phyloP scores from a whole-genome alignment of 192 early-diverging fungal genomes.

The Backusella westeae region DNA sequence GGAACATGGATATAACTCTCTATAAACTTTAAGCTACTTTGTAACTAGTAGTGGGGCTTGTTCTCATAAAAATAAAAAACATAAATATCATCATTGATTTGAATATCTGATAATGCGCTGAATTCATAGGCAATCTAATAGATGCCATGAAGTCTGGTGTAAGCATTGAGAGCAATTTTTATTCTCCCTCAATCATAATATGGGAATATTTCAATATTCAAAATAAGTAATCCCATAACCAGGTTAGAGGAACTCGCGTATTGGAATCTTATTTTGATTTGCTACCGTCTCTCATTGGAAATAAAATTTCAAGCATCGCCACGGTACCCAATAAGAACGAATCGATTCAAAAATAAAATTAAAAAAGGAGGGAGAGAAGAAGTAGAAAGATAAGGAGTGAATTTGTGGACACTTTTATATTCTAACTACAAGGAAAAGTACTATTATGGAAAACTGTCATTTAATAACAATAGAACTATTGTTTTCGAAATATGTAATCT shows the following conservation, averaged over 20 bases:
- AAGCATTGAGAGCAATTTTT: not conserved
- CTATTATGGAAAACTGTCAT: constrained; percentile 2
- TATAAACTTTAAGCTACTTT: too few relatives aligned
- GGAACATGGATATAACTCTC: too few relatives aligned
- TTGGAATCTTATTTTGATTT: not conserved
- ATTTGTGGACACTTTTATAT: not conserved
- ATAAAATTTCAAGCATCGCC: not conserved
- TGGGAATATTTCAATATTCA: not conserved
- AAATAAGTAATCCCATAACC: too few relatives aligned
- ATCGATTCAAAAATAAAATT: not conserved
- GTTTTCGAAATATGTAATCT: not conserved
- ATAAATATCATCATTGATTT: not conserved
- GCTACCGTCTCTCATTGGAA: not conserved
- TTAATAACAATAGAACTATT: not conserved
- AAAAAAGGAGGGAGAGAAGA: not conserved
- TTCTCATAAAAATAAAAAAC: too few relatives aligned
- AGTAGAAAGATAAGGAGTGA: not conserved
- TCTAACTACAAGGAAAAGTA: not conserved
- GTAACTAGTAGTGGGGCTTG: too few relatives aligned
- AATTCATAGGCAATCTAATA: not conserved
- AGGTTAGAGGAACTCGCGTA: too few relatives aligned
- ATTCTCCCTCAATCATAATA: not conserved
- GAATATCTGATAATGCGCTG: not conserved
- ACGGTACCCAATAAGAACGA: not conserved
- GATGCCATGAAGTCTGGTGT: not conserved